Evolutionary conservation across 257 asterid species (phyloP), one percentile per base, ranked within the genome.

Genomic region (Penstemon eatonii): DNA sequence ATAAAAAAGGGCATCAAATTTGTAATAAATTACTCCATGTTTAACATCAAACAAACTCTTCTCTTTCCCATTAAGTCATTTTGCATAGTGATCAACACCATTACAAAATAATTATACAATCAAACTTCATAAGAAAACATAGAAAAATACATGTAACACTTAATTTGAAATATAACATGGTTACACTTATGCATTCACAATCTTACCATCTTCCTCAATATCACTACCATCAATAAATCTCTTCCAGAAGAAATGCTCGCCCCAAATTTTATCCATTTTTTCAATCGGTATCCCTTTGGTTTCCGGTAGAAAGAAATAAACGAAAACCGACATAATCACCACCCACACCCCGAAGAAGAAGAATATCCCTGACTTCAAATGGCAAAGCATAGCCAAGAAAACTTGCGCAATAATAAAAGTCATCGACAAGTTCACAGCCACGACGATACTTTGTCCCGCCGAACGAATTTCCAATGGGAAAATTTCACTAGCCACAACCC

Each of bases 301-400:
- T 56, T 63, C 68, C 4, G 68, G 68, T 11, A 68, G 8, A 0
- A 68, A 58, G 41, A 43, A 56, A 39, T 56, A 68, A 47, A 68
- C 65, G 37, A 68, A 68, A 4, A 6, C 7, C 1, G 73, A 19
- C 73, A 68, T 68, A 7, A 68, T 3, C 9, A 56, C 56, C 40
- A 45, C 73, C 73, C 73, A 68, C 45, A 45, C 58, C 47, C 46
- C 73, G 49, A 68, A 68, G 41, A 68, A 68, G 65, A 68, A 68
- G 45, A 68, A 68, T 0, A 68, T 33, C n/a, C 47, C 65, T 1
- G 73, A 33, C 39, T 68, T 68, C 18, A 68, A 19, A 57, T 68
- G 73, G 44, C 73, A 68, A 5, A 68, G 44, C 73, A 68, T 68
- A 0, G 57, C 46, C 12, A 68, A 39, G 65, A 68, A 68, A 43